Evolutionary conservation across 2,329 filamentous ascomycete genomes (phyloP).

Genomic region (Ceratocystis colombiana): DNA sequence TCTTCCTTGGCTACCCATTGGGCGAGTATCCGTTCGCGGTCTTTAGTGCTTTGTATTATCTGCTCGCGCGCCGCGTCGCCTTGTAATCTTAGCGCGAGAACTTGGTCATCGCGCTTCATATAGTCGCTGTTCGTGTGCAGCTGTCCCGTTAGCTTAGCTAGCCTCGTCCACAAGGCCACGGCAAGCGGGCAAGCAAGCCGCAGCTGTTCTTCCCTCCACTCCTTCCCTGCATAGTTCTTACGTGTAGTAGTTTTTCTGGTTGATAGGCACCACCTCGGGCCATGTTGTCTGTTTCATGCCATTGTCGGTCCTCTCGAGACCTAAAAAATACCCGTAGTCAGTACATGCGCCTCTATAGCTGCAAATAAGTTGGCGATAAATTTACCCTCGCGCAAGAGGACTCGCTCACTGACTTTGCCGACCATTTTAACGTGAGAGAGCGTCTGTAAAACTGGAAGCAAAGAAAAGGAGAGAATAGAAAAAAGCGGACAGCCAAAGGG

Average conservation of each 20-base stretch:
- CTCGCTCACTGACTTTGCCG: conserved; percentile 55
- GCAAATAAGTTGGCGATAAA: not conserved
- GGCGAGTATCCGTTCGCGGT: conserved; percentile 74
- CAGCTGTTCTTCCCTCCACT: not conserved
- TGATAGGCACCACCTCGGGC: conserved; percentile 87
- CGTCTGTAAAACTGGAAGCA: not conserved
- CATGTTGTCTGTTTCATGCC: conserved; percentile 92
- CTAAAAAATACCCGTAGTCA: conserved; percentile 38
- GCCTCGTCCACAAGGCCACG: conserved; percentile 21
- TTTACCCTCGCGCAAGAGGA: conserved; percentile 52
- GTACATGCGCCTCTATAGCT: conserved; percentile 14
- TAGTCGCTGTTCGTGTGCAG: conserved; percentile 57
- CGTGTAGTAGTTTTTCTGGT: conserved; percentile 99
- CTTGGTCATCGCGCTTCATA: conserved; percentile 95
- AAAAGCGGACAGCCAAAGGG: not conserved
- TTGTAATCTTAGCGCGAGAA: conserved; percentile 77
- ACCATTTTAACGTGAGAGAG: conserved; percentile 39
- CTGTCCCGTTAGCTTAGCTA: conserved; percentile 18
- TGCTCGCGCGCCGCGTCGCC: conserved; percentile 76
- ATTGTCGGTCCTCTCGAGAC: conserved; percentile 93
- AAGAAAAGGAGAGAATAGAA: not conserved
- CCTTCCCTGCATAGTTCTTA: conserved; percentile 34
- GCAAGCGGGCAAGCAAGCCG: not conserved
- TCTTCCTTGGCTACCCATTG: conserved; percentile 38
- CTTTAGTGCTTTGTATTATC: conserved; percentile 76